Evolutionary conservation across 768 basidiomycete genomes (phyloP), one percentile per base, ranked within the genome.

Genomic region (Obba rivulosa): DNA sequence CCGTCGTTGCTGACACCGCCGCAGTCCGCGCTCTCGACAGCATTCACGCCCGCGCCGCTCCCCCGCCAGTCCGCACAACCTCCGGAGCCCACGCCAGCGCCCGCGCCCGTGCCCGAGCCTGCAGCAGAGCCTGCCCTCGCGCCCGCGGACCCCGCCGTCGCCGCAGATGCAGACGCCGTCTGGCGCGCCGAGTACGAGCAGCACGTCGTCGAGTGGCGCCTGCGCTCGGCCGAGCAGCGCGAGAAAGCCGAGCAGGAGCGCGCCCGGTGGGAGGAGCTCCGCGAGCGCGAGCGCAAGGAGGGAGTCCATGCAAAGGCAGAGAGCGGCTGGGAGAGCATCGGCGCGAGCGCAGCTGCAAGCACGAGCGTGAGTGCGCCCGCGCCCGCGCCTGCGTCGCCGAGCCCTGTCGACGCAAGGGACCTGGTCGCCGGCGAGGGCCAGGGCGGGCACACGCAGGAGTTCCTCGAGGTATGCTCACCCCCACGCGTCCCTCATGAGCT

Each of bases 171-270:
- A 9, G 61, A 77, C 31, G 80, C 80, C 20, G 53, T 68, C 8
- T 87, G 85, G 84, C 82, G 84, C 57, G 66, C 67, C 14, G 75
- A 81, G 58, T 87, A 90, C 61, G 82, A 90, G 43, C 67, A 77
- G 1, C 83, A 87, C 37, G 70, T 87, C 10, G 71, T 75, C 43
- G 67, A 72, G 47, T 92, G 89, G 90, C 82, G 83, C 35, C 77
- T 77, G 20, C 78, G 81, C 57, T 84, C 82, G 34, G 83, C 87
- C 24, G 78, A 78, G 51, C 82, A 81, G 38, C 82, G 87, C 44
- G 72, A 79, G 60, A 88, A 83, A 62, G 85, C 87, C 8, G 88
- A 89, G 69, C 75, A 73, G 52, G 79, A 82, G 63, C 83, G 88
- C 9, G 75, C 74, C 37, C 72, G 74, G 52, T 92, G 86, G 87